Conservation (phyloP, 805 yeast species). For the Lipomyces yamanashiensis region DNA sequence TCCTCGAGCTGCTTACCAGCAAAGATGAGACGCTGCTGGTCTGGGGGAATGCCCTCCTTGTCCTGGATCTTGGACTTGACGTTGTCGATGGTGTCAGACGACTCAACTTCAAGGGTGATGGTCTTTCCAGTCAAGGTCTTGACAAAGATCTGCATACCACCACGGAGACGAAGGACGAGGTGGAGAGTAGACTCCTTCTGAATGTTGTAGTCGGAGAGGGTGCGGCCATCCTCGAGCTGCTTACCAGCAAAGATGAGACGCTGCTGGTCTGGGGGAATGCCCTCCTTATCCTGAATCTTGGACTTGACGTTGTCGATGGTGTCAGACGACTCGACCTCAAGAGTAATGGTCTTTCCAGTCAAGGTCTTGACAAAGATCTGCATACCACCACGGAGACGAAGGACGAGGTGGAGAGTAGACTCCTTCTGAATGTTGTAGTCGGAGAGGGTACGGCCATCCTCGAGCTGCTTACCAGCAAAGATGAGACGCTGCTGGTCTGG, state of each 20-base stretch:
- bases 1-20: too few relatives aligned
- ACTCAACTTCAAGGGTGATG: too few relatives aligned
- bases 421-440: slow-evolving; percentile 99
- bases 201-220: slow-evolving; percentile 91
- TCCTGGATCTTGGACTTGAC: too few relatives aligned
- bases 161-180: slow-evolving; percentile 84
- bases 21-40: too few relatives aligned
- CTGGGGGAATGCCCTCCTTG: too few relatives aligned
- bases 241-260: slow-evolving; percentile 95
- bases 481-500: slow-evolving; percentile 97
- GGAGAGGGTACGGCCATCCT: slow-evolving; percentile 89
- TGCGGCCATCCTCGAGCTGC: slow-evolving; percentile 95
- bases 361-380: slow-evolving; percentile 89
- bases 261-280: slow-evolving; percentile 97
- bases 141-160: too few relatives aligned
- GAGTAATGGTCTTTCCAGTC: slow-evolving; percentile 88
- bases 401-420: slow-evolving; percentile 85
- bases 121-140: too few relatives aligned
- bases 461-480: slow-evolving; percentile 62
- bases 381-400: slow-evolving; percentile 92
- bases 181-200: slow-evolving; percentile 91
- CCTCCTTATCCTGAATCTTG: slow-evolving; percentile 95
- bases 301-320: slow-evolving; percentile 94
- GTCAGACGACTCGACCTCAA: slow-evolving; percentile 91
- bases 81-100: too few relatives aligned